These are phyloP conservation scores for Cercospora sesami DNA, from an alignment of 2,329 filamentous ascomycete genomes.

Conservation along the genomic window DNA sequence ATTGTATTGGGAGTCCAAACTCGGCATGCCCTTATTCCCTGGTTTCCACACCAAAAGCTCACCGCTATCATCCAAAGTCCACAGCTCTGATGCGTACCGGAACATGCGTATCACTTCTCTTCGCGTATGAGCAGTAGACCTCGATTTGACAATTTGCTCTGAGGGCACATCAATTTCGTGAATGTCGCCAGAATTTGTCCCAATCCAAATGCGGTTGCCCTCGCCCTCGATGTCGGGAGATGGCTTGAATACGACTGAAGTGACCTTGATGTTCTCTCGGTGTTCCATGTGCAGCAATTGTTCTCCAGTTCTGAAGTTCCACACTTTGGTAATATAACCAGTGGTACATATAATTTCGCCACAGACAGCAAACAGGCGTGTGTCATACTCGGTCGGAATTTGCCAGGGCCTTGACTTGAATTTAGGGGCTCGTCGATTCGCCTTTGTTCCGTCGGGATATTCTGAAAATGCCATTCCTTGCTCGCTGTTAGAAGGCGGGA, in stretches of 20 bases:
- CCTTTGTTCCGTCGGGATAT: slow-evolving; percentile 80
- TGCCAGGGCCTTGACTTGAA: slow-evolving; percentile 71
- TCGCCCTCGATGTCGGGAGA: slow-evolving; percentile 75
- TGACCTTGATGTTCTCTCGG: slow-evolving; percentile 79
- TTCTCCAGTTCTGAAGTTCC: slow-evolving; percentile 81
- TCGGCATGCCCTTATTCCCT: slow-evolving; percentile 70
- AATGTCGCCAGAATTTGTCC: slow-evolving; percentile 83
- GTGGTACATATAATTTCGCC: slow-evolving; percentile 85
- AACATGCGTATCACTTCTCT: slow-evolving; percentile 81
- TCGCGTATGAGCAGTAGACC: slow-evolving; percentile 71
- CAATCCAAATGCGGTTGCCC: slow-evolving; percentile 81
- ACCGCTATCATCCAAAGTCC: slow-evolving; percentile 89
- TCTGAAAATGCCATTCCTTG: slow-evolving; percentile 42
- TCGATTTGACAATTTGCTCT: slow-evolving; percentile 68
- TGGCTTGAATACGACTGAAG: slow-evolving; percentile 82
- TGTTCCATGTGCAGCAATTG: slow-evolving; percentile 77
- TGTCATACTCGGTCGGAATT: slow-evolving; percentile 83
- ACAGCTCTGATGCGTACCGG: slow-evolving; percentile 83
- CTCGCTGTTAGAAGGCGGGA: slow-evolving; percentile 22
- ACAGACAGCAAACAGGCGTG: slow-evolving; percentile 81
- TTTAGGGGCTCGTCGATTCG: slow-evolving; percentile 79
- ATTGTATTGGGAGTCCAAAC: slow-evolving; percentile 70
- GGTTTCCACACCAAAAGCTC: slow-evolving; percentile 85
- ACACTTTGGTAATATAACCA: slow-evolving; percentile 82
- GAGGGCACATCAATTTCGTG: slow-evolving; percentile 81